Evolutionary conservation across 148 eudicot genomes (phyloP).

Genomic region (Persicaria tinctoria): DNA sequence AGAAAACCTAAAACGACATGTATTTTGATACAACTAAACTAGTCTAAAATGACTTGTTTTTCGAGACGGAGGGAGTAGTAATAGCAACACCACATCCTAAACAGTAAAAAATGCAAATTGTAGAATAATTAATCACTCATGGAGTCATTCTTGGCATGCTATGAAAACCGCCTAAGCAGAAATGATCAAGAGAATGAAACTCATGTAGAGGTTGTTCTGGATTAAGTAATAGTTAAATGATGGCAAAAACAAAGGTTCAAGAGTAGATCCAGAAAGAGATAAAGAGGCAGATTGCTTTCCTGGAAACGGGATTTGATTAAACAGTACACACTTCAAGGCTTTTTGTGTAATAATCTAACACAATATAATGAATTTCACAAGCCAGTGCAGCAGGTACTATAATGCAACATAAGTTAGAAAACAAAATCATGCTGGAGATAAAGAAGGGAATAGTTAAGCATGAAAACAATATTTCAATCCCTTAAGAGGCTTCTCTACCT

Average conservation of each 20-base stretch:
- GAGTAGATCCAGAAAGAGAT: neutral
- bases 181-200: neutral
- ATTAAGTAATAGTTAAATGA: neutral
- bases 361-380: neutral
- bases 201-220: neutral
- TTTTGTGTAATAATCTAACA: neutral
- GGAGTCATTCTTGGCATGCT: neutral
- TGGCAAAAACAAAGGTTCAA: neutral
- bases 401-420: neutral
- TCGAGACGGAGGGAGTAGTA: neutral
- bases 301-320: neutral
- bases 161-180: neutral
- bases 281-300: neutral
- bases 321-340: neutral
- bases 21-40: too few species aligned
- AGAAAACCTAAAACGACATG: too few species aligned
- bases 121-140: neutral
- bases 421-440: neutral
- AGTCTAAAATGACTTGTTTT: too few species aligned
- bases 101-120: neutral
- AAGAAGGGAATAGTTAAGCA: neutral
- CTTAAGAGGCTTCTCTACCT: slow-evolving; percentile 36
- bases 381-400: neutral
- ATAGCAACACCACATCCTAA: neutral
- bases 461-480: slow-evolving; percentile 3